Conservation (phyloP, 2,329 filamentous ascomycete species). For the Stemphylium beticola region DNA sequence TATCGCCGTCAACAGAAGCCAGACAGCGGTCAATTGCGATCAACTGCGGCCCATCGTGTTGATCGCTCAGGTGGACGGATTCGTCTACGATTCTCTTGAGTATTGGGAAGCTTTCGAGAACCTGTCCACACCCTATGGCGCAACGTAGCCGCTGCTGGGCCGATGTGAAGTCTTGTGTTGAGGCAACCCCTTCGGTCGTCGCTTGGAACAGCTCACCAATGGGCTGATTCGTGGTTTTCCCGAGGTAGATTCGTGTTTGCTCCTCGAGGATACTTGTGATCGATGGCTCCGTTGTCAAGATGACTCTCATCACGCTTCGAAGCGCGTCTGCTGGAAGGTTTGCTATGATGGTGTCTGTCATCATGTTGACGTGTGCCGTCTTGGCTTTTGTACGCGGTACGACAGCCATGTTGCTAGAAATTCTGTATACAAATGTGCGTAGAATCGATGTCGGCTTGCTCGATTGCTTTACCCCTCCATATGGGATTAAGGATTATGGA, state of each 20-base stretch:
- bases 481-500: too few relatives aligned
- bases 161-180: neutral
- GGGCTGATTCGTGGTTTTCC: too few relatives aligned
- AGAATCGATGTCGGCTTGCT: too few relatives aligned
- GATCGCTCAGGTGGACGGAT: neutral
- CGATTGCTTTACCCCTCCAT: too few relatives aligned
- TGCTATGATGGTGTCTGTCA: constrained; percentile 56
- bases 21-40: constrained; percentile 25
- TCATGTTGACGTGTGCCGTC: constrained; percentile 56
- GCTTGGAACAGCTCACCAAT: too few relatives aligned
- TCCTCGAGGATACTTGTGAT: too few relatives aligned
- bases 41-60: neutral
- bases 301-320: constrained; percentile 47
- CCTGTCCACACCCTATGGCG: constrained; percentile 2
- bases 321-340: constrained; percentile 52
- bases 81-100: neutral
- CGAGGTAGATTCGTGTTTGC: too few relatives aligned
- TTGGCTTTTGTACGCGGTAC: constrained; percentile 18
- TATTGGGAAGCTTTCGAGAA: constrained; percentile 2
- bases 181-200: too few relatives aligned
- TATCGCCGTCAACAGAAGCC: constrained; percentile 45
- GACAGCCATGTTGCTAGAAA: neutral
- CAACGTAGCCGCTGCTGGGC: constrained; percentile 2
- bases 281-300: too few relatives aligned
- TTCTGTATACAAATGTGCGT: too few relatives aligned